Conservation (phyloP, 768 basidiomycete genomes). For the Grammothele lineata region DNA sequence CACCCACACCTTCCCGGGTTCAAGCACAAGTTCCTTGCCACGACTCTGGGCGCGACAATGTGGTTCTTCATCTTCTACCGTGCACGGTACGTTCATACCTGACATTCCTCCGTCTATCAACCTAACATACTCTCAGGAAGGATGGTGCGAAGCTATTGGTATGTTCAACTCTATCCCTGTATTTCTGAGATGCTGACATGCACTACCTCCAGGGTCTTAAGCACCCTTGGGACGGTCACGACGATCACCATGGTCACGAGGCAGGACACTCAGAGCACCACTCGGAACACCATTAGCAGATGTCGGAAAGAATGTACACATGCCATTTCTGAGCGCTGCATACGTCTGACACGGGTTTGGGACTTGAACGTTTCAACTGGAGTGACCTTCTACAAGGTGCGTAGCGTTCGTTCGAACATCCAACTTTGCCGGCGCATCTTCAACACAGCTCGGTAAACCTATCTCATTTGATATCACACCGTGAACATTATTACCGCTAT, state of each 20-base stretch:
- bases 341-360: too few relatives aligned
- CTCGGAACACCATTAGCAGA: too few relatives aligned
- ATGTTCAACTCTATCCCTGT: slow-evolving; percentile 1
- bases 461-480: too few relatives aligned
- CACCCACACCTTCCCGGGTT: slow-evolving; percentile 82
- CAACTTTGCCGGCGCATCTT: too few relatives aligned
- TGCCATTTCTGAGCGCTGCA: too few relatives aligned
- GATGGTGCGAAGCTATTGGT: slow-evolving; percentile 35
- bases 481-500: too few relatives aligned
- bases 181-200: not conserved
- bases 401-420: too few relatives aligned
- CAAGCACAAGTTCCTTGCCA: slow-evolving; percentile 73
- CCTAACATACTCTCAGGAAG: slow-evolving; percentile 28
- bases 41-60: slow-evolving; percentile 88
- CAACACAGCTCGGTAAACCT: too few relatives aligned
- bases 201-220: slow-evolving; percentile 26
- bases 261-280: slow-evolving; percentile 35
- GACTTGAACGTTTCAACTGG: too few relatives aligned
- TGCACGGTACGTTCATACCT: slow-evolving; percentile 59
- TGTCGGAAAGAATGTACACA: not conserved
- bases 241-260: slow-evolving; percentile 41
- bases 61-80: slow-evolving; percentile 99
- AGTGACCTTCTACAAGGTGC: too few relatives aligned
- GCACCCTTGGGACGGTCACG: slow-evolving; percentile 66
- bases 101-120: not conserved